These are phyloP conservation scores for Actinidia chinensis DNA, from an alignment of 179 eudicot genomes.

Conservation along the genomic window DNA sequence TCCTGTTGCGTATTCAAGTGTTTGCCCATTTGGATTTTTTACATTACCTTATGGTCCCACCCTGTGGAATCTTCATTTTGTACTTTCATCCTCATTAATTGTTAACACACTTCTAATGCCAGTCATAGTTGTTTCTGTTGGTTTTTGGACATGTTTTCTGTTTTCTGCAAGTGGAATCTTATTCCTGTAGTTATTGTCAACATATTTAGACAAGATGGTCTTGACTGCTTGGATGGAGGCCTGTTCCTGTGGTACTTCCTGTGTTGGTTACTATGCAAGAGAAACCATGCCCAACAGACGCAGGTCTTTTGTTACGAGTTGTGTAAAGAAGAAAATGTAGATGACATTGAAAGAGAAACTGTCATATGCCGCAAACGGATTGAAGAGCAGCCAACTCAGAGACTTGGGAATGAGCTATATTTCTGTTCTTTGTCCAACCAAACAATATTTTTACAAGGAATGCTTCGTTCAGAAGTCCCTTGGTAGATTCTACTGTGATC, in stretches of 20 bases:
- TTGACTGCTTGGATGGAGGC: conserved; percentile 98
- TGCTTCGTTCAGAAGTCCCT: conserved; percentile 98
- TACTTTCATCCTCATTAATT: not conserved
- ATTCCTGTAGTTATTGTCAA: conserved; percentile 55
- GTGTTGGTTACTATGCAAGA: conserved; percentile 85
- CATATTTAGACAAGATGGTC: conserved; percentile 83
- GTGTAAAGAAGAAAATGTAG: conserved; percentile 70
- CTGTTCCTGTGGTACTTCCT: conserved; percentile 72
- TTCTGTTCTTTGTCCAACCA: conserved; percentile 96
- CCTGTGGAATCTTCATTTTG: not conserved
- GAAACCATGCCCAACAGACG: conserved; percentile 96
- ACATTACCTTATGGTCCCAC: not conserved
- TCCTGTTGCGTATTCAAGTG: no score
- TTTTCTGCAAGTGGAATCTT: conserved; percentile 18
- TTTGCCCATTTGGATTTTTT: not conserved
- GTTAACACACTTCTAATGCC: not conserved
- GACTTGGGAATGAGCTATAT: conserved; percentile 86
- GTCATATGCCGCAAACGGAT: conserved; percentile 93
- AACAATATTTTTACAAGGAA: conserved; percentile 95
- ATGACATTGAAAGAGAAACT: conserved; percentile 93
- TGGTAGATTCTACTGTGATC: conserved; percentile 82
- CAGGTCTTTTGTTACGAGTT: conserved; percentile 82
- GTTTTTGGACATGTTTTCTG: conserved; percentile 16
- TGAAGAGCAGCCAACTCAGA: conserved; percentile 70
- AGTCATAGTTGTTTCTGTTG: not conserved